Conservation (phyloP, 306 rosid genomes). For the Inga laurina region DNA sequence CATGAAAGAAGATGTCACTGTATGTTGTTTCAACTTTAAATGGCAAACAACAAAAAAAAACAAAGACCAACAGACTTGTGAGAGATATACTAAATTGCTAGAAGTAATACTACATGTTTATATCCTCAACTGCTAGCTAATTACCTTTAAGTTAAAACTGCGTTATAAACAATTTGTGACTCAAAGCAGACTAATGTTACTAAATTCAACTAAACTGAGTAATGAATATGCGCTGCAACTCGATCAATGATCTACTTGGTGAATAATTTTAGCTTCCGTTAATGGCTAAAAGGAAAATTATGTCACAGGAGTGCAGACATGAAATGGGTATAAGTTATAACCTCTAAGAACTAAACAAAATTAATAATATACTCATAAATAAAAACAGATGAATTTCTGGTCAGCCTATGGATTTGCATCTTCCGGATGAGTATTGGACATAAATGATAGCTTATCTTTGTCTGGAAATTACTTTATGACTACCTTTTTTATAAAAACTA, state of each 20-base stretch:
- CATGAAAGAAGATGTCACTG: not conserved
- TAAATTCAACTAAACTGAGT: not conserved
- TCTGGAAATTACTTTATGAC: not conserved
- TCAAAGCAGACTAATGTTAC: not conserved
- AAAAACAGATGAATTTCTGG: not conserved
- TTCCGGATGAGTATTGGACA: not conserved
- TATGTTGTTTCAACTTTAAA: not conserved
- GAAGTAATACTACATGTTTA: not conserved
- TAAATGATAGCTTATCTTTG: not conserved
- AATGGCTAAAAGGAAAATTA: not conserved
- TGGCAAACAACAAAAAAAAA: not conserved
- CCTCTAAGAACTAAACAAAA: not conserved
- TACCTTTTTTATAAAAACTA: not conserved
- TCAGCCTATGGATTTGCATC: not conserved
- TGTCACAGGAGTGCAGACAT: not conserved
- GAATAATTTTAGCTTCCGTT: not conserved
- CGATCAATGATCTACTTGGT: conserved; percentile 6
- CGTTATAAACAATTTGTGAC: not conserved
- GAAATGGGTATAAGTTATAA: not conserved
- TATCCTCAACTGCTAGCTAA: not conserved
- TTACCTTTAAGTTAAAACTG: not conserved
- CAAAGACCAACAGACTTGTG: not conserved
- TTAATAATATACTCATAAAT: not conserved
- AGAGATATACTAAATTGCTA: not conserved
- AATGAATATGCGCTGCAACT: not conserved